Percentiles rank a stretch among this genome's conserved stretches.
Evolutionary conservation across 2,329 filamentous ascomycete genomes (phyloP).

Genomic region (Hypoxylon sp.): DNA sequence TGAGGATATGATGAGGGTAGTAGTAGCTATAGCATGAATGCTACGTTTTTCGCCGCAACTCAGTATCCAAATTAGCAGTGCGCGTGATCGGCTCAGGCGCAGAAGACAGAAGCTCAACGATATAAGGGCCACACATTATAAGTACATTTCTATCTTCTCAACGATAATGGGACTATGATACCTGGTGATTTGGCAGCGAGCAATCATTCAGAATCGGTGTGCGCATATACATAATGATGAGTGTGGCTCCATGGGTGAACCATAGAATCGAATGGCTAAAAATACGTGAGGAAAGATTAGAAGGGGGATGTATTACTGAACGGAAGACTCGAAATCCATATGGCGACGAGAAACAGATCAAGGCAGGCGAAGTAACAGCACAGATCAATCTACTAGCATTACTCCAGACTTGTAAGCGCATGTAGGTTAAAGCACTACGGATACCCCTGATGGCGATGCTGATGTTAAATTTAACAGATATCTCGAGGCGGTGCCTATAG

Average conservation of each 20-base stretch:
- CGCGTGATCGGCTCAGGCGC: not conserved
- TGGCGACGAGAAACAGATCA: not conserved
- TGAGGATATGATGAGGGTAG: not conserved
- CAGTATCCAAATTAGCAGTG: not conserved
- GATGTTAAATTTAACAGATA: conserved; percentile 4
- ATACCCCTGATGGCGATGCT: not conserved
- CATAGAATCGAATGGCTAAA: not conserved
- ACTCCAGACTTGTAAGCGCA: conserved; percentile 15
- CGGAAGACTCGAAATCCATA: not conserved
- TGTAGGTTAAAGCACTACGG: not conserved
- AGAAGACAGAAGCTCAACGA: not conserved
- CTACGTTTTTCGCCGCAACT: not conserved
- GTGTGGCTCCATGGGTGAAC: not conserved
- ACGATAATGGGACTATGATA: not conserved
- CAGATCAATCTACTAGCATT: conserved; percentile 13
- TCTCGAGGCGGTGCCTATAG: not conserved
- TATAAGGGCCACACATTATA: not conserved
- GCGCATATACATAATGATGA: not conserved
- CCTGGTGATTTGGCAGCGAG: not conserved
- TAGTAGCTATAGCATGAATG: not conserved
- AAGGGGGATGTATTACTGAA: not conserved
- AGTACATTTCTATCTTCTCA: not conserved
- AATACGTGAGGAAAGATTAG: not conserved
- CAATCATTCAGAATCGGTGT: not conserved
- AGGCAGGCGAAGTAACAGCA: not conserved